Base-by-base conservation (phyloP, 441 rosid genomes). In the Gossypium davidsonii region DNA sequence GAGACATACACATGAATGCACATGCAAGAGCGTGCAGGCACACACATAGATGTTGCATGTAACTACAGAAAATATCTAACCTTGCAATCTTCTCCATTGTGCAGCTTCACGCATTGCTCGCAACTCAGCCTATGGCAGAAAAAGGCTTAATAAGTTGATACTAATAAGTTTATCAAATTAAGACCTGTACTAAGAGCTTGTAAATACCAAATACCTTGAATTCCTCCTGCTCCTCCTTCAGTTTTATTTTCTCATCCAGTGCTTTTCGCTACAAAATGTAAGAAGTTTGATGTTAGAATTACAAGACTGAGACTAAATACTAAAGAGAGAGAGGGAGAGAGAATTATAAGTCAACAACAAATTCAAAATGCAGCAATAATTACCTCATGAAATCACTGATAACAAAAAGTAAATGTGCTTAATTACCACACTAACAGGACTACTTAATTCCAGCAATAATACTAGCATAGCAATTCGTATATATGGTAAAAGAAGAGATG, bases 101-200 rank as follows among this genome's bases (percentile, higher is more conserved):
- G 97, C 97, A 81, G 96, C 97, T 81, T 92, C 99, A 64, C 86
- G 89, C 97, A 94, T 94, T 71, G 92, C 89, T 65, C 86, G 86
- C 77, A 88, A 79, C 76, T 94, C 98, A 61, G 55, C 92, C 98
- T 94, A 78, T 20, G 72, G 64, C 66, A 72, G 26, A 31, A 61
- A 42, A 77, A 73, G 65, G 21, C 26, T 28, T 52, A 10, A 61
- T 12, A 39, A 49, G 25, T 57, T 20, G 51, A 26, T 58, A 68
- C 58, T 42, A 59, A 73, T 15, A 51, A 71, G 34, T 76, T 62
- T 17, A 70, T 58, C 17, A 17, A 60, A 60, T 52, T 49, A 46
- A 74, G 49, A 21, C 52, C 65, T 23, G 25, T 15, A 69, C 7
- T n/a, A 42, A 70, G 12, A 56, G 48, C 77, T 48, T 37, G 2